These are phyloP conservation scores for Jackrogersella multiformis DNA, from an alignment of 495 filamentous ascomycete genomes.

Conservation along the genomic window DNA sequence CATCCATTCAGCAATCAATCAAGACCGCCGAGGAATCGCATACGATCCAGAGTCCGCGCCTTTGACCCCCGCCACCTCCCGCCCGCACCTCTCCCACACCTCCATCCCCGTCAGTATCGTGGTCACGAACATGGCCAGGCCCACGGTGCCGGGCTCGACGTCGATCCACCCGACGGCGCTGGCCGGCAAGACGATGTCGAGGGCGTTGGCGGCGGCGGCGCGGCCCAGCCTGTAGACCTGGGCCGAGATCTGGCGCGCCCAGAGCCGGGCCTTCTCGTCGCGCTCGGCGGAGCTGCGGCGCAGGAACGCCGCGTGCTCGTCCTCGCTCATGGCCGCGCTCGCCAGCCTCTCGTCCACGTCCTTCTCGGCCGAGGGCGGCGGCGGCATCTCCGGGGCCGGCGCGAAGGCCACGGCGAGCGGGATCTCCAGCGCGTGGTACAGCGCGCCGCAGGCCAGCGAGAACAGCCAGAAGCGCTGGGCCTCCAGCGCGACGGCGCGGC, in stretches of 20 bases:
- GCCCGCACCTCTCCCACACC: conserved; percentile 65
- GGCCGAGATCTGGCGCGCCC: conserved; percentile 21
- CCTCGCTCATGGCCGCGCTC: conserved; percentile 8
- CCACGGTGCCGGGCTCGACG: conserved; percentile 55
- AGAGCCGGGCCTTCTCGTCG: conserved; percentile 18
- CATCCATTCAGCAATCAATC: neutral
- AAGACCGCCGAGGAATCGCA: neutral
- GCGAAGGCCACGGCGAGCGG: conserved; percentile 29
- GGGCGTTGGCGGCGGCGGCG: conserved; percentile 60
- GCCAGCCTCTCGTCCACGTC: neutral
- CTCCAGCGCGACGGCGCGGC: conserved; percentile 52
- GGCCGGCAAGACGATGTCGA: conserved; percentile 67
- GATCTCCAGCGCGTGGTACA: conserved; percentile 39
- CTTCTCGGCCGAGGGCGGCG: neutral
- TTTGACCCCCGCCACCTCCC: conserved; percentile 38
- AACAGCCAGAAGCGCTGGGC: conserved; percentile 74
- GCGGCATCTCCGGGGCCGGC: neutral
- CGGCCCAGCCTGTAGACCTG: conserved; percentile 46
- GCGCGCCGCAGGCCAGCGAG: conserved; percentile 53
- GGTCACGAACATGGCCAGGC: conserved; percentile 63
- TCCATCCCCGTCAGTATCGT: conserved; percentile 65
- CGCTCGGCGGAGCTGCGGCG: conserved; percentile 4
- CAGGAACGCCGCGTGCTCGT: conserved; percentile 15
- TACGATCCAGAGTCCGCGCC: neutral
- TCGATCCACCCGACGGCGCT: conserved; percentile 64